Conservation (phyloP, 305 asterid species). For the Fraxinus sp. region DNA sequence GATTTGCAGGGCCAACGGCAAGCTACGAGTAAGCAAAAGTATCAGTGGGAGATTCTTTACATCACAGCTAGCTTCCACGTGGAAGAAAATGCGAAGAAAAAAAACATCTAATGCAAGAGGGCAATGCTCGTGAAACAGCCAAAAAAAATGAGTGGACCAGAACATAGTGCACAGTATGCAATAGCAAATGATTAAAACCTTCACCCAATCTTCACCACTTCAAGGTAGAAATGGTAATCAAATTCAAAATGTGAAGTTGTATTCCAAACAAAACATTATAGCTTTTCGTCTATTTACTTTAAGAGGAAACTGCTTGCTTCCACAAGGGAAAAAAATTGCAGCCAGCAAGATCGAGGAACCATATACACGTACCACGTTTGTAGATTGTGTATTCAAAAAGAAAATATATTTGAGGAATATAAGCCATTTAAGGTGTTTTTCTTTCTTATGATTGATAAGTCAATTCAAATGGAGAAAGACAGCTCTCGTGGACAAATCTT, state of each 20-base stretch:
- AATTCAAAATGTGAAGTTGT: neutral
- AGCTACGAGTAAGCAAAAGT: conserved; percentile 40
- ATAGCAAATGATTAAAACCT: neutral
- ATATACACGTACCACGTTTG: neutral
- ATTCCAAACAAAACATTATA: neutral
- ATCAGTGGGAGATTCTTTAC: conserved; percentile 13
- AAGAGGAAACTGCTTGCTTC: neutral
- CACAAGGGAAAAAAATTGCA: neutral
- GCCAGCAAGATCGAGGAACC: conserved; percentile 13
- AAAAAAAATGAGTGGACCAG: neutral
- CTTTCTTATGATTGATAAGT: neutral
- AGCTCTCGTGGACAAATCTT: neutral
- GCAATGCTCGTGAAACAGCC: neutral
- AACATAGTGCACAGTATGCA: neutral
- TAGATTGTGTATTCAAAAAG: neutral
- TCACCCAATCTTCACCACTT: neutral
- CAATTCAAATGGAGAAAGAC: neutral
- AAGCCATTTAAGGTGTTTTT: neutral
- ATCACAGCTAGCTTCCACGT: neutral
- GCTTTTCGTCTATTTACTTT: neutral
- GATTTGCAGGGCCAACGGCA: conserved; percentile 30
- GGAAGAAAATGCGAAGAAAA: neutral
- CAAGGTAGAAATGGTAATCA: neutral
- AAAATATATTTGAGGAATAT: neutral
- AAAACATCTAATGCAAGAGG: neutral